These are phyloP conservation scores for Tympanopsis confertula DNA, from an alignment of 2,329 filamentous ascomycete species.

Conservation along the genomic window DNA sequence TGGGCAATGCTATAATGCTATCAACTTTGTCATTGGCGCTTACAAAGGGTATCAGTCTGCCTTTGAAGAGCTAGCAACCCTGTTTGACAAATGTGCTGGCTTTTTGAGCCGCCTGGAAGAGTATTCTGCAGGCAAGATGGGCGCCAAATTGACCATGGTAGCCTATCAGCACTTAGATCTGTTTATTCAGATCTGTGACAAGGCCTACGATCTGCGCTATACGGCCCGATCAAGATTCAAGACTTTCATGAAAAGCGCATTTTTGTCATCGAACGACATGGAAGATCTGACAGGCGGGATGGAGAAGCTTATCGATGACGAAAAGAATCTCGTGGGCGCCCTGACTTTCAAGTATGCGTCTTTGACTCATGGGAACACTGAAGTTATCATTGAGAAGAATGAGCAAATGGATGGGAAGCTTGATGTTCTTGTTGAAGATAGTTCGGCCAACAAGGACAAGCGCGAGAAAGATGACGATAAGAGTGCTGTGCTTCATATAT, in stretches of 20 bases:
- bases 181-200: conserved; percentile 21
- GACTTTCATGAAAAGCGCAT: conserved; percentile 18
- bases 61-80: conserved; percentile 17
- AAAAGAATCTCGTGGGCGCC: conserved; percentile 16
- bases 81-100: conserved; percentile 18
- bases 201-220: conserved; percentile 14
- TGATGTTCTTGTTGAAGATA: not conserved
- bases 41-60: conserved; percentile 21
- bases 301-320: conserved; percentile 18
- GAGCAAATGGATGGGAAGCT: conserved; percentile 14
- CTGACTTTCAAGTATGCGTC: conserved; percentile 19
- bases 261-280: conserved; percentile 20
- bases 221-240: conserved; percentile 14
- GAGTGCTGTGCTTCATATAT: conserved; percentile 15
- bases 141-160: conserved; percentile 15
- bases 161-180: conserved; percentile 20
- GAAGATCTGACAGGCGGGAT: conserved; percentile 17
- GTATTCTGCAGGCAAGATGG: conserved; percentile 16
- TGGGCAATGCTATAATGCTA: conserved; percentile 20
- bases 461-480: conserved; percentile 15
- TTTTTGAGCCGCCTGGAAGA: conserved; percentile 19
- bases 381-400: conserved; percentile 11
- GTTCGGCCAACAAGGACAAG: not conserved
- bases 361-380: conserved; percentile 15
- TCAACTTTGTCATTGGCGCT: conserved; percentile 20